Base-by-base conservation (phyloP, 2,329 filamentous ascomycete genomes). In the Fusarium sp. region DNA sequence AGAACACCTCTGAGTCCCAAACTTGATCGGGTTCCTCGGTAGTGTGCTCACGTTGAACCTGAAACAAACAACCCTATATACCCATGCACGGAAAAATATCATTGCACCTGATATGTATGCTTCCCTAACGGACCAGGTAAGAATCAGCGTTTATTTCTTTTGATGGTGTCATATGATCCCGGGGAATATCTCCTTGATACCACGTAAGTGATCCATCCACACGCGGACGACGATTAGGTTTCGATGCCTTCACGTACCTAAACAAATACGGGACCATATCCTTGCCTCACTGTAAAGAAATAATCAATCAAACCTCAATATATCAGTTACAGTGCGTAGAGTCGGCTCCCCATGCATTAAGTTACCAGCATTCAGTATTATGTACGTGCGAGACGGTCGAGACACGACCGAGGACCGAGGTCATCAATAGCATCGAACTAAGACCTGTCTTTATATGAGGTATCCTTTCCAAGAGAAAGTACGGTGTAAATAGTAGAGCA, bases 31-130 rank as follows among this genome's bases (percentile, higher is more conserved):
- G 56, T 58, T 58, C 41, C 41, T 58, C 24, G 41, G 41, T 34
- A 68, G 64, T 34, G 55, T 75, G 57, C 64, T 75, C 47, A 55
- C 70, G 73, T 68, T 63, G 54, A 60, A 77, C 75, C 75, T 77
- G 75, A 77, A 77, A 77, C 75, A 66, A 61, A 48, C 59, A 48
- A 62, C 62, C 34, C 34, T 28, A 41, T 36, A 36, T 32, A 66
- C 48, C 72, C 72, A 55, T 73, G 60, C 41, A 60, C 59, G 57
- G 64, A 56, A 62, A 51, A 75, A 72, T 59, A 59, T 50, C 38
- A 47, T 69, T 62, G 51, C 66, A 44, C 47, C 42, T 45, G 50
- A 39, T 44, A 57, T 61, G 36, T 41, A 52, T 57, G 51, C 55
- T 62, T 61, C 62, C 45, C 48, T n/a, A 45, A 54, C 38, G 34